Evolutionary conservation across 108 stramenopile genomes (phyloP).

Genomic region (Cyclotella atomus): DNA sequence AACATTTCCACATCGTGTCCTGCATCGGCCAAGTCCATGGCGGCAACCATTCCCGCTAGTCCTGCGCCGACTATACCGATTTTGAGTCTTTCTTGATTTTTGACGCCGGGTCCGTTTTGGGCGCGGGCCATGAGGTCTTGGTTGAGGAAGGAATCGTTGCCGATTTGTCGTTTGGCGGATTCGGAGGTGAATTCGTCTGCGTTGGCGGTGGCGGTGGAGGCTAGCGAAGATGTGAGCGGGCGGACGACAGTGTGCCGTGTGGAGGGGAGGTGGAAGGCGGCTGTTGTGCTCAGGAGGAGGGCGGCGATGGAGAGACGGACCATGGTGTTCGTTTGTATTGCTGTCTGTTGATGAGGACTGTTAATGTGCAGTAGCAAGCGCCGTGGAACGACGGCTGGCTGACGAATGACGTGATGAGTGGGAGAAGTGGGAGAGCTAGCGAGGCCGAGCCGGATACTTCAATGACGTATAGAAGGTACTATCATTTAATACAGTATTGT

Average conservation of each 20-base stretch:
- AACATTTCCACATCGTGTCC: constrained; percentile 96
- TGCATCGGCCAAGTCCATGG: constrained; percentile 96
- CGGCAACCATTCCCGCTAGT: constrained; percentile 93
- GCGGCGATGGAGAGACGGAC: constrained; percentile 28
- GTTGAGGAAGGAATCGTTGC: constrained; percentile 89
- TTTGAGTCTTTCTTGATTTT: constrained; percentile 78
- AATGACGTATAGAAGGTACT: no score
- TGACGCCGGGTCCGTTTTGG: constrained; percentile 85
- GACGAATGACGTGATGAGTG: no score
- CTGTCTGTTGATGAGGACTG: no score
- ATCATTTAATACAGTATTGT: no score
- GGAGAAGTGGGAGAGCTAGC: no score
- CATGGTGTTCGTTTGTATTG: constrained; percentile 15
- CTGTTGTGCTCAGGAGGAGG: constrained; percentile 3
- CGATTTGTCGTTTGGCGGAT: constrained; percentile 82
- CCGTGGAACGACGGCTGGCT: no score
- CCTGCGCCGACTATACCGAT: constrained; percentile 95
- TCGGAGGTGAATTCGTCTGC: constrained; percentile 72
- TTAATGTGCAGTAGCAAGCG: no score
- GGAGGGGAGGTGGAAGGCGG: constrained; percentile 36
- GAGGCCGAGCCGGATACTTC: no score
- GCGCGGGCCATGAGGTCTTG: constrained; percentile 87
- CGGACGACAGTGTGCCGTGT: background rate
- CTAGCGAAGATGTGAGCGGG: background rate
- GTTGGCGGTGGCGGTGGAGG: constrained; percentile 7